Evolutionary conservation across 2,329 filamentous ascomycete genomes (phyloP), one percentile per base, ranked within the genome.

Genomic region (Fusarium chuoi): DNA sequence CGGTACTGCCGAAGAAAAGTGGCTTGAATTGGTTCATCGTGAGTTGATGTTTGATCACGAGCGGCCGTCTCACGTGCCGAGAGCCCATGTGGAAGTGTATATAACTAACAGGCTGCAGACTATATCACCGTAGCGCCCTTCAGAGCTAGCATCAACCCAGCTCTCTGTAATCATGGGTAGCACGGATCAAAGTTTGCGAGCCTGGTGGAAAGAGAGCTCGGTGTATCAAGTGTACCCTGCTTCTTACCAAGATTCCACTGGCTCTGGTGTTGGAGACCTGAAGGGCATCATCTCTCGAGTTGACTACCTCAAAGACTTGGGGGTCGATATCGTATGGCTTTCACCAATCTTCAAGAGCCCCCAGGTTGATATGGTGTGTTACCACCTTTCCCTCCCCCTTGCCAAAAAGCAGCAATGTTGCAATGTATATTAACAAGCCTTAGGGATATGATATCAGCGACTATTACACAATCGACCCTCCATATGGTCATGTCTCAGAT

Each of bases 391-490:
- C 11, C 3, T 7, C 13, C 11, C 14, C 24, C 11, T 18, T 17
- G 10, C 26, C 11, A 22, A 39, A 28, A 26, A 28, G 26, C 20
- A 26, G 30, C 33, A 51, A 30, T n/a, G 24, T 30, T 14, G 17
- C 22, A 46, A 22, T 24, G 44, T 56, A 45, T 44, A 28, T 48
- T 62, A 26, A 73, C n/a, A 18, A 55, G n/a, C 22, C 10, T 24
- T 60, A 84, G 91, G 84, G 91, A 45, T 94, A 94, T 78, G 92
- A 94, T 77, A 88, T 94, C 59, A 88, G 88, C 18, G 88, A 94
- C 80, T 94, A 94, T 75, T 87, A 89, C 74, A 85, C 83, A 39
- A 90, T 95, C 58, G 87, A 94, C 71, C 85, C 88, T 5, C 87
- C 86, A 22, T 94, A 93, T 71, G 93, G 93, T 22, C 90, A 90